Base-by-base conservation (phyloP, 2,329 filamentous ascomycete species). In the Phoma herbarum region DNA sequence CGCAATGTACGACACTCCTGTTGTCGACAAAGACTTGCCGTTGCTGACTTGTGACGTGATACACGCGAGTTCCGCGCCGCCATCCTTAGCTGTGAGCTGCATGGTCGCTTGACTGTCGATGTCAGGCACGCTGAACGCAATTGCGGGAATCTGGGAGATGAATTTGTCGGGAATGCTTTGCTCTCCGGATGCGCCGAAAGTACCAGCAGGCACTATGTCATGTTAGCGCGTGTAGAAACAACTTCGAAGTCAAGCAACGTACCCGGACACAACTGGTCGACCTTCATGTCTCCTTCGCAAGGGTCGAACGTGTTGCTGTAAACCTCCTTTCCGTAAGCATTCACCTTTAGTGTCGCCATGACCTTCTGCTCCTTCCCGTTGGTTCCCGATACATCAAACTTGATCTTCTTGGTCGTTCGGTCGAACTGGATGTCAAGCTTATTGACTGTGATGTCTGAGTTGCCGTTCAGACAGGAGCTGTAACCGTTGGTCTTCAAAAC, bases 91-190 rank as follows among this genome's bases (percentile, higher is more conserved):
- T 59, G 84, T 88, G 44, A 99, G 84, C 73, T 92, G 81, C 63
- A 99, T 81, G 43, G 88, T 95, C 31, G 93, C 95, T 69, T 89
- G 80, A 35, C 94, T 94, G 54, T 94, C 89, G 67, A 99, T 90
- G 75, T 99, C 93, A 48, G 95, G 95, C 29, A 99, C 83, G 60
- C 86, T 85, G 80, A 97, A 99, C 12, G 94, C 94, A 65, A 99
- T 96, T 2, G 86, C 81, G 1, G 95, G 95, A 39, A 99, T 94
- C 78, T 90, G 80, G 52, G 84, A 84, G 55, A 91, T 88, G 72
- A 88, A 94, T 60, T 88, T 72, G 0, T 85, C 78, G 16, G 93
- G 90, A 37, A 99, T 90, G 28, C 82, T 78, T 75, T 95, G 90
- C 3, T 79, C 80, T 45, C 93, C 94, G 42, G 81, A 79, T 8